A percentile compares a stretch with the other conserved stretches of the same genome.
These are phyloP conservation scores for Zygotorulaspora danielsina DNA, from an alignment of 805 yeast genomes.

Conservation along the genomic window DNA sequence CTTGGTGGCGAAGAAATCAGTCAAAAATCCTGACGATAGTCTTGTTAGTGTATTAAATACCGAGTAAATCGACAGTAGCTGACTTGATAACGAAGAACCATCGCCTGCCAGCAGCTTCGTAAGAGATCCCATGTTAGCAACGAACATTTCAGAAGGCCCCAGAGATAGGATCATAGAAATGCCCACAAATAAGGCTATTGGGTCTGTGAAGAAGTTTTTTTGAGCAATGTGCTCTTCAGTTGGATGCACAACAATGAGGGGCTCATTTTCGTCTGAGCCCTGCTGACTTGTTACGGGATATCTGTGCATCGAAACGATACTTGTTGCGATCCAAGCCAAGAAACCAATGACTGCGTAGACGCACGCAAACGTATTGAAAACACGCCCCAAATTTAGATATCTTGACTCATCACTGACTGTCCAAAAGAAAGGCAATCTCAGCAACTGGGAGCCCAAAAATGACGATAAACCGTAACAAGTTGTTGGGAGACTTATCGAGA, in stretches of 20 bases:
- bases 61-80: slow-evolving; percentile 54
- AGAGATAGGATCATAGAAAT: slow-evolving; percentile 59
- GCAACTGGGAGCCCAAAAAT: slow-evolving; percentile 62
- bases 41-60: slow-evolving; percentile 71
- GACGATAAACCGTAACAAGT: slow-evolving; percentile 83
- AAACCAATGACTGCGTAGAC: slow-evolving; percentile 55
- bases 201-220: slow-evolving; percentile 45
- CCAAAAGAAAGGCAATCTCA: slow-evolving; percentile 43
- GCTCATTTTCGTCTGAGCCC: slow-evolving; percentile 22
- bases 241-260: slow-evolving; percentile 33
- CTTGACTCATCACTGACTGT: slow-evolving; percentile 19
- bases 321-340: slow-evolving; percentile 59
- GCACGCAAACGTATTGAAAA: slow-evolving; percentile 49
- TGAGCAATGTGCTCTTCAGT: slow-evolving; percentile 26
- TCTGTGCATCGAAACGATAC: slow-evolving; percentile 53
- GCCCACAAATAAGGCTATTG: slow-evolving; percentile 60
- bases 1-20: slow-evolving; percentile 51
- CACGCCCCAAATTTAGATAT: slow-evolving; percentile 44
- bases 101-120: slow-evolving; percentile 36
- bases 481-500: slow-evolving; percentile 85
- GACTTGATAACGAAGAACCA: slow-evolving; percentile 26
- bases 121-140: slow-evolving; percentile 77
- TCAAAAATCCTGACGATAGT: slow-evolving; percentile 58
- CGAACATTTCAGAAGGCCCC: slow-evolving; percentile 83
- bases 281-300: slow-evolving; percentile 3